Percentiles rank a stretch among this genome's conserved stretches.
Conservation (phyloP, 1,284 basidiomycete species). For the Microbotryum lychnidis-dioicae region DNA sequence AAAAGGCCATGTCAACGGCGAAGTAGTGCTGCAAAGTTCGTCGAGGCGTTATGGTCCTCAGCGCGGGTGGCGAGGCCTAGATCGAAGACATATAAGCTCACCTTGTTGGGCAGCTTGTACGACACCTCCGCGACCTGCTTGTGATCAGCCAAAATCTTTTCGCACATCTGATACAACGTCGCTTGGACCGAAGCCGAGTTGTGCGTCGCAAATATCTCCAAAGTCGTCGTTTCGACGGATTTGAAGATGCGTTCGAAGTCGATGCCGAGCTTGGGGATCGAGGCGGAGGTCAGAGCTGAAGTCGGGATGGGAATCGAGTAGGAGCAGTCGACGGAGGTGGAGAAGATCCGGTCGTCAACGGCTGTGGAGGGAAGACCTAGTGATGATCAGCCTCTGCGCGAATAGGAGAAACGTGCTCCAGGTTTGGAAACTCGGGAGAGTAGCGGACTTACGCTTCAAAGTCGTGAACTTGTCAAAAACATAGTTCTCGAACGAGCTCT, state of each 20-base stretch:
- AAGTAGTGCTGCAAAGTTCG: slow-evolving; percentile 60
- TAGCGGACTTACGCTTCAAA: slow-evolving; percentile 41
- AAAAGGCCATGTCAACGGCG: slow-evolving; percentile 31
- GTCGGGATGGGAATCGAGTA: slow-evolving; percentile 54
- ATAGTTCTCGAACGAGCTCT: slow-evolving; percentile 77
- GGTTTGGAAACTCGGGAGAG: neutral
- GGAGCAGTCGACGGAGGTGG: slow-evolving; percentile 65
- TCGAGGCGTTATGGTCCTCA: neutral
- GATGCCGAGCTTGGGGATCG: slow-evolving; percentile 46
- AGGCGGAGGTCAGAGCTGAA: slow-evolving; percentile 46
- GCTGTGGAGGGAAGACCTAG: slow-evolving; percentile 39
- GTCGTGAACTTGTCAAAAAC: slow-evolving; percentile 82
- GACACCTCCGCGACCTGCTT: slow-evolving; percentile 54
- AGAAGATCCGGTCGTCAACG: slow-evolving; percentile 79
- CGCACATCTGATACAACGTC: slow-evolving; percentile 66
- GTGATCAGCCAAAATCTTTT: slow-evolving; percentile 56
- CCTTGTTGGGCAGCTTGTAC: slow-evolving; percentile 76
- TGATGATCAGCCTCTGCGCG: neutral
- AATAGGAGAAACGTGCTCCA: neutral
- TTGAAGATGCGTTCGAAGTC: slow-evolving; percentile 43
- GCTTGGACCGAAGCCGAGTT: slow-evolving; percentile 85
- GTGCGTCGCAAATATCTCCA: slow-evolving; percentile 76
- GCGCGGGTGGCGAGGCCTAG: neutral
- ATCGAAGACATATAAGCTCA: slow-evolving; percentile 1
- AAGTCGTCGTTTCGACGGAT: slow-evolving; percentile 57